Evolutionary conservation across 495 filamentous ascomycete genomes (phyloP).

Genomic region (Peziza echinospora): DNA sequence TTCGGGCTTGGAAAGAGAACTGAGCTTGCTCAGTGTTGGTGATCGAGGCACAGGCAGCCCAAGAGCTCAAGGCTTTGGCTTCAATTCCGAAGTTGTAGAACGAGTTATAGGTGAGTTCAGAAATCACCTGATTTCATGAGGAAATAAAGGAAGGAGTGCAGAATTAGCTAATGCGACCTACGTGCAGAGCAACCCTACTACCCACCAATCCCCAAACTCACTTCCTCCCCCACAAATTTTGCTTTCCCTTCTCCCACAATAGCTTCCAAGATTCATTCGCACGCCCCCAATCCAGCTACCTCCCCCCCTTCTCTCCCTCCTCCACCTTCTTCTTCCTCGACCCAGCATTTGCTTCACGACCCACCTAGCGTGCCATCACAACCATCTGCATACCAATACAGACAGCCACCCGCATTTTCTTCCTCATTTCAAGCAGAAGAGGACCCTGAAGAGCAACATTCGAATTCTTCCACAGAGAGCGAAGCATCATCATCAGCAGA

Average conservation of each 20-base stretch:
- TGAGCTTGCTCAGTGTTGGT: background rate
- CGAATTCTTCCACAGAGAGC: background rate
- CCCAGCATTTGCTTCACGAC: no score
- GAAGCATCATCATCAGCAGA: background rate
- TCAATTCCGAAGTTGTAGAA: background rate
- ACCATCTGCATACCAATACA: background rate
- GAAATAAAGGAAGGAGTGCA: background rate
- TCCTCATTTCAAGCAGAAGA: background rate
- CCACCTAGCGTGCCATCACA: no score
- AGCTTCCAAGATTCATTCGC: background rate
- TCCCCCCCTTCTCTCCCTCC: background rate
- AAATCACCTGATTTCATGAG: background rate
- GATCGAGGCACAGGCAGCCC: background rate
- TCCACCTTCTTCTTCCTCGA: background rate
- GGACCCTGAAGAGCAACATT: background rate
- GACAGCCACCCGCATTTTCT: background rate
- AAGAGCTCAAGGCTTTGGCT: background rate
- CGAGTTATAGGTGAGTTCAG: background rate
- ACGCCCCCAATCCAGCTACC: background rate
- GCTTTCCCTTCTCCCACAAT: background rate
- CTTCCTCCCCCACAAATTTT: background rate
- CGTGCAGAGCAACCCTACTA: background rate
- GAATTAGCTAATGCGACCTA: background rate
- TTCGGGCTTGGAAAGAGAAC: background rate
- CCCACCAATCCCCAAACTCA: background rate